phyloP scores from a whole-genome alignment of 805 yeast genomes.

The Candida broadrunensis region DNA sequence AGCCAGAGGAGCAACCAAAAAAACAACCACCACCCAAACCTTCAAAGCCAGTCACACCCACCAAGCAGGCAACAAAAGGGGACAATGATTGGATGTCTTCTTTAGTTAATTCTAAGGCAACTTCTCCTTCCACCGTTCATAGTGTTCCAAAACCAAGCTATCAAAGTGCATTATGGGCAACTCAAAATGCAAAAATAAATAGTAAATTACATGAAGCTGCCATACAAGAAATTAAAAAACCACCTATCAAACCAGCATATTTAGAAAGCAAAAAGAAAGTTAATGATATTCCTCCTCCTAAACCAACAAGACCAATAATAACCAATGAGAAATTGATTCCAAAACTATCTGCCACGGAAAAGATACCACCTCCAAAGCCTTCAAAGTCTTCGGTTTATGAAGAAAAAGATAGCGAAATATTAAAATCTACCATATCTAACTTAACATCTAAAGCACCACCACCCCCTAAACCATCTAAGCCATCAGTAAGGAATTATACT shows the following conservation, averaged over 20 bases:
- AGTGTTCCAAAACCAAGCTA: background rate
- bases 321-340: background rate
- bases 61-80: slow-evolving; percentile 2
- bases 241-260: slow-evolving; percentile 11
- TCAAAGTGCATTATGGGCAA: background rate
- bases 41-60: slow-evolving; percentile 8
- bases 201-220: background rate
- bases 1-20: background rate
- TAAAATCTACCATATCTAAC: slow-evolving; percentile 19
- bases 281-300: slow-evolving; percentile 6
- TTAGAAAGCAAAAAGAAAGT: background rate
- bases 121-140: slow-evolving; percentile 4
- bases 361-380: slow-evolving; percentile 10
- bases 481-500: slow-evolving; percentile 9
- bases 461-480: slow-evolving; percentile 19
- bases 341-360: background rate
- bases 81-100: slow-evolving; percentile 8
- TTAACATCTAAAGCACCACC: slow-evolving; percentile 4
- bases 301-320: slow-evolving; percentile 1
- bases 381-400: slow-evolving; percentile 13
- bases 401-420: slow-evolving; percentile 16
- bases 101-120: slow-evolving; percentile 4
- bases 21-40: slow-evolving; percentile 9
- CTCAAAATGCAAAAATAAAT: background rate
- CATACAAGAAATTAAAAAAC: background rate